Evolutionary conservation across 2,329 filamentous ascomycete species (phyloP).

Genomic region (Biscogniauxia sp.): DNA sequence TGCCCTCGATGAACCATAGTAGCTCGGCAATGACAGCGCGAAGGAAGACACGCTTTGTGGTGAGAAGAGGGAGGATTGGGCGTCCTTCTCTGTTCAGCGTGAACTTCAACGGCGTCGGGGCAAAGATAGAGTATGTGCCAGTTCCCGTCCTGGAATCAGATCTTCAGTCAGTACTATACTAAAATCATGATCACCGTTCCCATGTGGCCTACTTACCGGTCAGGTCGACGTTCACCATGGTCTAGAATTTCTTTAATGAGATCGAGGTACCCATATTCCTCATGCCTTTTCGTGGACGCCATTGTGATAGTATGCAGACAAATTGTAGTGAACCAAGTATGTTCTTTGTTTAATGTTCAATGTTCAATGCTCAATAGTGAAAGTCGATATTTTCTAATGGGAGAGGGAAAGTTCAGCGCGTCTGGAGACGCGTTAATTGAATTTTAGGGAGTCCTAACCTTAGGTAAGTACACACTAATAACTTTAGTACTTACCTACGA

Average conservation of each 20-base stretch:
- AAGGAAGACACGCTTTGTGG: conserved; percentile 94
- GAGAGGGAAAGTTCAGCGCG: too few relatives aligned
- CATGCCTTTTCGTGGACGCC: conserved; percentile 49
- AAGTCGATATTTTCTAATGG: too few relatives aligned
- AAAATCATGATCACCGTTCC: conserved; percentile 6
- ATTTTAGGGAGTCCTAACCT: too few relatives aligned
- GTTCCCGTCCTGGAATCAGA: conserved; percentile 71
- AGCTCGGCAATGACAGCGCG: conserved; percentile 89
- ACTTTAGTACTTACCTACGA: too few relatives aligned
- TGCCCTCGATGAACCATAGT: conserved; percentile 90
- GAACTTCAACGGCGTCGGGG: conserved; percentile 84
- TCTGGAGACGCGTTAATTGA: too few relatives aligned
- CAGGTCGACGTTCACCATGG: conserved; percentile 82
- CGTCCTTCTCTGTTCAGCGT: conserved; percentile 62
- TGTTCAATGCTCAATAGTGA: too few relatives aligned
- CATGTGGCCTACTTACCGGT: conserved; percentile 55
- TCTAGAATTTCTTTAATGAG: conserved; percentile 82
- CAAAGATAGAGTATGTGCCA: conserved; percentile 86
- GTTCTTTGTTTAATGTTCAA: too few relatives aligned
- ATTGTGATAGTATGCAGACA: too few relatives aligned
- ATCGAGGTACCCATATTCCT: conserved; percentile 92
- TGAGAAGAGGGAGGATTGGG: conserved; percentile 85
- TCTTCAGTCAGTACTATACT: neutral
- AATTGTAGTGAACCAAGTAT: neutral
- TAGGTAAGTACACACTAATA: too few relatives aligned